A percentile compares a stretch with the other conserved stretches of the same genome.
These are phyloP conservation scores for Favolaschia claudopus DNA, from an alignment of 768 basidiomycete species.

Conservation along the genomic window DNA sequence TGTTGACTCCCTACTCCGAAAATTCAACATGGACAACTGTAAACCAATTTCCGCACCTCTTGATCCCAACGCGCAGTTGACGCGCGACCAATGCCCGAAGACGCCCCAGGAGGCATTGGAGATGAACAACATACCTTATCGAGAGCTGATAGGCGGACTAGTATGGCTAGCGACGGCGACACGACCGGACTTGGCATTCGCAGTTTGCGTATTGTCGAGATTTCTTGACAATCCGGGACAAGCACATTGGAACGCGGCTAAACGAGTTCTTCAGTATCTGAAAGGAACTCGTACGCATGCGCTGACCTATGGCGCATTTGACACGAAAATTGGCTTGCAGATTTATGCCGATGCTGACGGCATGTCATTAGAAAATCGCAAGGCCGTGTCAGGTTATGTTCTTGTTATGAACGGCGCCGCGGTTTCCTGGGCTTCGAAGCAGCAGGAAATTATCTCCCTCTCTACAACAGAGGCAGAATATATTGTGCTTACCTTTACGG, in stretches of 20 bases:
- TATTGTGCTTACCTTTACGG: too few species aligned
- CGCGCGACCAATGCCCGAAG: too few species aligned
- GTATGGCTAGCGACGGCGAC: not conserved
- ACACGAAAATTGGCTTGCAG: not conserved
- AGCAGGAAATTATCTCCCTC: too few species aligned
- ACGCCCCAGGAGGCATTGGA: not conserved
- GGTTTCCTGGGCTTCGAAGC: too few species aligned
- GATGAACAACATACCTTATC: not conserved
- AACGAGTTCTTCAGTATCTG: too few species aligned
- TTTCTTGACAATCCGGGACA: not conserved
- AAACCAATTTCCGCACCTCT: not conserved
- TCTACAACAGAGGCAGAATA: too few species aligned
- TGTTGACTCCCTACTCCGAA: conserved; percentile 32
- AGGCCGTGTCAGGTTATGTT: not conserved
- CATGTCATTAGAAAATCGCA: too few species aligned
- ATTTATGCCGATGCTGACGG: not conserved
- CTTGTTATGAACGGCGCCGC: not conserved
- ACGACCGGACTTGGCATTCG: not conserved
- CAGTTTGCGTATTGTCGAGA: not conserved
- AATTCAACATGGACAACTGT: too few species aligned
- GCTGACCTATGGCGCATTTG: not conserved
- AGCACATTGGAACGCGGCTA: not conserved
- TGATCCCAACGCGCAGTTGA: not conserved
- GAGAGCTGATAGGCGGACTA: not conserved
- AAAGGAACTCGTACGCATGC: too few species aligned